Evolutionary conservation across 2,329 filamentous ascomycete species (phyloP), one percentile per base, ranked within the genome.

Genomic region (Diatrype stigma): DNA sequence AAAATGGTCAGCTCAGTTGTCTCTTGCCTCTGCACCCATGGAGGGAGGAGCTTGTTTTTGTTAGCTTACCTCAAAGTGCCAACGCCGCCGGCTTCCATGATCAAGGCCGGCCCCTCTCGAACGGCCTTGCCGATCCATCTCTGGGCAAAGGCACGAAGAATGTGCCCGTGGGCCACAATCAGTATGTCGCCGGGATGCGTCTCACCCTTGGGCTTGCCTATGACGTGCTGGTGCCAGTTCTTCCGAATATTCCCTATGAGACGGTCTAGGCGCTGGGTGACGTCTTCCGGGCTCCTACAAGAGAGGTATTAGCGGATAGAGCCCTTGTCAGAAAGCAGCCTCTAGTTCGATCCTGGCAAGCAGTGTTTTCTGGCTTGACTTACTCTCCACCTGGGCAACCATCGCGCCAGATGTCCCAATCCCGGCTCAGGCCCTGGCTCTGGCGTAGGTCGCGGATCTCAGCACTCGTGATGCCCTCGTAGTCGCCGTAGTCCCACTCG

Each of bases 321-420:
- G n/a, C n/a, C n/a, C n/a, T n/a, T n/a, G n/a, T n/a, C n/a, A n/a
- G n/a, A n/a, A n/a, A n/a, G n/a, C n/a, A n/a, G n/a, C n/a, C n/a
- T n/a, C n/a, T n/a, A n/a, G n/a, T n/a, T n/a, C n/a, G n/a, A n/a
- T n/a, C n/a, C n/a, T n/a, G n/a, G n/a, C n/a, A n/a, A n/a, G n/a
- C n/a, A n/a, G n/a, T n/a, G n/a, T n/a, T n/a, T n/a, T n/a, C 26
- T 30, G 26, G 26, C 26, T n/a, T 10, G 26, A 78, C 83, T 68
- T 70, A 89, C 86, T 96, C 90, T 67, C 91, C 91, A 3, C 85
- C 88, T 1, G 86, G 87, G 69, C 90, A 96, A 0, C 90, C 90
- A 65, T 95, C 90, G n/a, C 74, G 76, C 90, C 90, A 96, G 57
- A 96, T 95, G 71, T 94, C 87, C 90, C 90, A 95, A 22, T 71